Base-by-base conservation (phyloP, 148 eudicot genomes). In the Persicaria maculosa region DNA sequence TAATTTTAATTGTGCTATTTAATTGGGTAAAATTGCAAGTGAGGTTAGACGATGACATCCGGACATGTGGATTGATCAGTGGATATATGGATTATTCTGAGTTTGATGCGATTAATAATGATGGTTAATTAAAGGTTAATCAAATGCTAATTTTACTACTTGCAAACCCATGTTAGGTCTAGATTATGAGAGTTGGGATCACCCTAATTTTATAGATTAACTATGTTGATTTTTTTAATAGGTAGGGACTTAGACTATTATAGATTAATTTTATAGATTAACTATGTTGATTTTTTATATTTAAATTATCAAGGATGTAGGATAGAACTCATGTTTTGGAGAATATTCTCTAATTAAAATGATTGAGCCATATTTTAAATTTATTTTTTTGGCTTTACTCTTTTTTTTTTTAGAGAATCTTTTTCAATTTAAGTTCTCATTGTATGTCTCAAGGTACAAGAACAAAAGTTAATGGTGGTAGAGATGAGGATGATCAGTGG, bases 111-210 rank as follows among this genome's bases (percentile, higher is more conserved):
- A 17, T 3, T 19, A 57, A 57, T 57, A 57, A 57, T 58, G 9
- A 36, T 9, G 64, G 64, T 19, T 22, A 22, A 22, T 22, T n/a
- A 53, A 53, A 53, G 17, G 58, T 53, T 53, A 4, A 54, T 54
- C 6, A n/a, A 53, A 53, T 15, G 15, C 54, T 4, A 50, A 52
- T 19, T 59, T 62, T 62, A 62, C 68, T 11, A n/a, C 36, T 1
- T 48, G 52, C 52, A 48, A 48, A 25, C 31, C n/a, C 68, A 62
- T 36, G 68, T 62, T 62, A 62, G 44, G 68, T 62, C 68, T 62
- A 62, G 44, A 62, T 62, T 25, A 62, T 11, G 68, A 62, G 68
- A 31, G 7, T 31, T 9, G 68, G 68, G 68, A 62, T 62, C 68
- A 62, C 68, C 68, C 68, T 62, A 62, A 62, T 10, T 62, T 9